Base-by-base conservation (phyloP, 176 grass and related monocot species). In the Musa acuminata region DNA sequence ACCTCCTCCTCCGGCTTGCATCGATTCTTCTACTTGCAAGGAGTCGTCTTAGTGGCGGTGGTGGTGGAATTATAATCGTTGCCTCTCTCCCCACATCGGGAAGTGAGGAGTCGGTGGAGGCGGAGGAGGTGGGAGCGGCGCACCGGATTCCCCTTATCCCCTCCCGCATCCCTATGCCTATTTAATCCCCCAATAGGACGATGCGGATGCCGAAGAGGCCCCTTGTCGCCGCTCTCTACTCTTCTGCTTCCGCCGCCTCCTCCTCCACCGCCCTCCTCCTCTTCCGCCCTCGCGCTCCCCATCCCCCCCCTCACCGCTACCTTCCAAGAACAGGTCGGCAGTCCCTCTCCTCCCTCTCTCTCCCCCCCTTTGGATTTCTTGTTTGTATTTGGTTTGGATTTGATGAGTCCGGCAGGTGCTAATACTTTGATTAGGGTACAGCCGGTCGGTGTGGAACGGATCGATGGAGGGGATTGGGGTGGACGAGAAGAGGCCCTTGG, bases 181-280 rank as follows among this genome's bases (percentile, higher is more conserved):
- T 92, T 81, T 88, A 92, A 83, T 63, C 51, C 59, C 49, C 77
- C 24, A 25, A 13, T 20, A 50, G 43, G 48, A 70, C 3, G 35
- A 88, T 88, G 89, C 80, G 84, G 77, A 70, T 83, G 75, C 75
- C 71, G 75, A 83, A 84, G 81, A 92, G 81, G 62, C 80, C 89
- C 53, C 68, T 92, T 76, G 82, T 76, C 49, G 86, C 83, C 72
- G 81, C 80, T 17, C 66, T 81, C 51, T 80, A 51, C 50, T 81
- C 78, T 66, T 72, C 77, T 11, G 64, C 83, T 16, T 84, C 80
- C 54, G 77, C 89, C 10, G 82, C 55, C 72, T 82, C 81, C 13
- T 49, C 60, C 8, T 10, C 82, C 50, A 55, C 82, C 2, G 14
- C 83, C 0, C 57, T 72, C 6, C 62, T 62, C 53, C 78, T 74